Evolutionary conservation across 441 rosid species (phyloP).

Genomic region (Erysimum pusillum): DNA sequence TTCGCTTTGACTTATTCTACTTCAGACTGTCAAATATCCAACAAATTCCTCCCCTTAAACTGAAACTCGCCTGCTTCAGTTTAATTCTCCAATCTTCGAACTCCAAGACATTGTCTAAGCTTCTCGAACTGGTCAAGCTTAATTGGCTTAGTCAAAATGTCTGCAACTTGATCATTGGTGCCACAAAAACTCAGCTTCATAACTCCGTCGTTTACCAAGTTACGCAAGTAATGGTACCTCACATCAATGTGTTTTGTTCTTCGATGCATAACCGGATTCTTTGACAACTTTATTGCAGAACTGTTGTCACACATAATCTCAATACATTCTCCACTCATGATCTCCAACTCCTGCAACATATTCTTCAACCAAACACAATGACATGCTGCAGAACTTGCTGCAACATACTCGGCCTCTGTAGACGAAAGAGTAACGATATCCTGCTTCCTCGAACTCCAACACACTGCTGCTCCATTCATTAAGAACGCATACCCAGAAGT

Average conservation of each 20-base stretch:
- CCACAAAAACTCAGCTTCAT: neutral
- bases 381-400: neutral
- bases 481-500: neutral
- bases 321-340: rapidly evolving
- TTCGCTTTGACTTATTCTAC: too few species aligned
- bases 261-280: too few species aligned
- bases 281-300: neutral
- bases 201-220: neutral
- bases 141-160: neutral
- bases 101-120: neutral
- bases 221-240: neutral
- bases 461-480: neutral
- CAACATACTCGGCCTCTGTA: neutral
- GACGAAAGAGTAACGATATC: neutral
- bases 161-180: neutral
- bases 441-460: neutral
- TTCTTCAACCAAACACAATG: neutral
- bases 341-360: neutral
- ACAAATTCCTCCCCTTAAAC: neutral
- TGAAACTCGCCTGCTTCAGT: neutral
- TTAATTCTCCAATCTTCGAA: neutral
- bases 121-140: neutral
- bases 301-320: neutral
- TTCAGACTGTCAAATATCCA: too few species aligned
- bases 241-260: neutral